These are phyloP conservation scores for Teratosphaeriaceae sp. DNA, from an alignment of 2,329 filamentous ascomycete genomes.

Conservation along the genomic window DNA sequence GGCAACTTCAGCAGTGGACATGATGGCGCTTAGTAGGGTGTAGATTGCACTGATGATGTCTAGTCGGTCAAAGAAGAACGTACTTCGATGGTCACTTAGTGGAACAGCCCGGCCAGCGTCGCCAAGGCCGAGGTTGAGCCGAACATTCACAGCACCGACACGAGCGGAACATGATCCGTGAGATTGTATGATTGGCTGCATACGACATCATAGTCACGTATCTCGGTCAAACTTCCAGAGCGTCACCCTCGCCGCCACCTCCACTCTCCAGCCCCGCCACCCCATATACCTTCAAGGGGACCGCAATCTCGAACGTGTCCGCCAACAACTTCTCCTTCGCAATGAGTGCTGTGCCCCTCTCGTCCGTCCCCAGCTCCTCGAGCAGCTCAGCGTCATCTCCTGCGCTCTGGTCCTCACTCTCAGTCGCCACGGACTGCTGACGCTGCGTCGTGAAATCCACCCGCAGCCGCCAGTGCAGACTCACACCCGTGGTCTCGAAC, in stretches of 20 bases:
- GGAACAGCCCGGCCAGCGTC: no score
- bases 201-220: no score
- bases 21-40: not conserved
- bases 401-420: slow-evolving; percentile 54
- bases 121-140: no score
- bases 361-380: slow-evolving; percentile 30
- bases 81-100: no score
- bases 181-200: no score
- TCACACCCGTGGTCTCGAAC: slow-evolving; percentile 84
- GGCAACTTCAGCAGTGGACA: not conserved
- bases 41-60: no score
- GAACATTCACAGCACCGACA: no score
- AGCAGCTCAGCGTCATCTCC: slow-evolving; percentile 45
- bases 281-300: slow-evolving; percentile 31
- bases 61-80: no score
- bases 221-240: slow-evolving; percentile 1
- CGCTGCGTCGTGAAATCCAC: slow-evolving; percentile 78
- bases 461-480: slow-evolving; percentile 78
- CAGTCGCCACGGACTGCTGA: slow-evolving; percentile 4
- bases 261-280: slow-evolving; percentile 9
- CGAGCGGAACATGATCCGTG: no score
- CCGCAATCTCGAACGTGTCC: slow-evolving; percentile 32
- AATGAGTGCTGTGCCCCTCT: slow-evolving; percentile 27
- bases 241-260: not conserved
- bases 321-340: slow-evolving; percentile 29